Evolutionary conservation across 345 rosid genomes (phyloP).

Genomic region (Abelmoschus esculentus): DNA sequence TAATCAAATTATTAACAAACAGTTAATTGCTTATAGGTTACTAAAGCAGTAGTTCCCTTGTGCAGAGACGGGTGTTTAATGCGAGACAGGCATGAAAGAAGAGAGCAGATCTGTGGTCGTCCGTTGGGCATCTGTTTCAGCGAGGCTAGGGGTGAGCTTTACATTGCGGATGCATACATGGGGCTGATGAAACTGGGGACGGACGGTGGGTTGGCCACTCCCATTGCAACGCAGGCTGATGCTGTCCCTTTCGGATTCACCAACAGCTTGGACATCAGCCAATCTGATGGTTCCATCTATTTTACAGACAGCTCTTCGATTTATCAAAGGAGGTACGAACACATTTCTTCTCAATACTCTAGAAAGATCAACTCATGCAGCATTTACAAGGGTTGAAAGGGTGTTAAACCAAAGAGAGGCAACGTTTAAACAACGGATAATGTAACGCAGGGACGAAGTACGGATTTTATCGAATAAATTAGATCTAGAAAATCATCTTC

Average conservation of each 20-base stretch:
- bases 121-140: slow-evolving; percentile 67
- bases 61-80: slow-evolving; percentile 28
- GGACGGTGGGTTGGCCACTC: slow-evolving; percentile 61
- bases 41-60: no score
- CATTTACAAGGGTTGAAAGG: background rate
- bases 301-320: slow-evolving; percentile 65
- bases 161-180: slow-evolving; percentile 73
- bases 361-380: no score
- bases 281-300: slow-evolving; percentile 43
- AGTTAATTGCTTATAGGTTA: no score
- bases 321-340: slow-evolving; percentile 51
- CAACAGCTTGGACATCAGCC: slow-evolving; percentile 54
- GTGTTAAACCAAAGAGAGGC: background rate
- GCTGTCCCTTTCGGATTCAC: slow-evolving; percentile 40
- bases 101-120: slow-evolving; percentile 73
- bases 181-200: slow-evolving; percentile 74
- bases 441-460: no score
- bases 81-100: slow-evolving; percentile 26
- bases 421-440: no score
- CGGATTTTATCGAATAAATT: no score
- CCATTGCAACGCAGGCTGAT: slow-evolving; percentile 34
- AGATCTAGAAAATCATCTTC: no score
- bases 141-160: slow-evolving; percentile 46
- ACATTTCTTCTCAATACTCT: background rate
- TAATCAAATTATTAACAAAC: no score